These are phyloP conservation scores for Russula foetens DNA, from an alignment of 768 basidiomycete genomes.

Conservation along the genomic window DNA sequence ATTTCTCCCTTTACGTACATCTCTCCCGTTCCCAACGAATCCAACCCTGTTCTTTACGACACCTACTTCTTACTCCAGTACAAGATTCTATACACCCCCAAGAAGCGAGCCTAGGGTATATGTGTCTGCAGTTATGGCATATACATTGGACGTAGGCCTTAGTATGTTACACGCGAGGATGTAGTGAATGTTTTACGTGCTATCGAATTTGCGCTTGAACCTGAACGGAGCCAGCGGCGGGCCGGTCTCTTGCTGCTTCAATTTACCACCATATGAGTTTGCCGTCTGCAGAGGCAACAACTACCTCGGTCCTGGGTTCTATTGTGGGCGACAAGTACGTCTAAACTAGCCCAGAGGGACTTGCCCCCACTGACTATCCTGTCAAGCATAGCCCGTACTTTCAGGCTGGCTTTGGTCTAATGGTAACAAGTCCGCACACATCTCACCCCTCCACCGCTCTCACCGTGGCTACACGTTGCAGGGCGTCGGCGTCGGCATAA, in stretches of 20 bases:
- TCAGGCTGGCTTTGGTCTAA: constrained; percentile 94
- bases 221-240: not conserved
- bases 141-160: constrained; percentile 4
- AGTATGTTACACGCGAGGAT: constrained; percentile 4
- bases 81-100: constrained; percentile 2
- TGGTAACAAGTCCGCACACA: constrained; percentile 44
- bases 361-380: not conserved
- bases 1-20: constrained; percentile 19
- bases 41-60: constrained; percentile 8
- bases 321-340: constrained; percentile 64
- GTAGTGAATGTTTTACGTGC: not conserved
- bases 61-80: not conserved
- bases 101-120: not conserved
- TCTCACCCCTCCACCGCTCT: not conserved
- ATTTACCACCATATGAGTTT: not conserved
- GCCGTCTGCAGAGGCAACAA: not conserved
- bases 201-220: not conserved
- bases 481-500: constrained; percentile 87
- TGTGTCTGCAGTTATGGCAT: not conserved
- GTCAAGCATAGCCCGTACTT: constrained; percentile 80
- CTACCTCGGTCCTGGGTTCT: constrained; percentile 6
- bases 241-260: not conserved
- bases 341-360: not conserved
- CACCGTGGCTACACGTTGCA: constrained; percentile 26
- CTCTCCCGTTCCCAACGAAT: not conserved